A percentile compares a stretch with the other conserved stretches of the same genome.
phyloP scores from a whole-genome alignment of 148 eudicot genomes.

The Silene latifolia region DNA sequence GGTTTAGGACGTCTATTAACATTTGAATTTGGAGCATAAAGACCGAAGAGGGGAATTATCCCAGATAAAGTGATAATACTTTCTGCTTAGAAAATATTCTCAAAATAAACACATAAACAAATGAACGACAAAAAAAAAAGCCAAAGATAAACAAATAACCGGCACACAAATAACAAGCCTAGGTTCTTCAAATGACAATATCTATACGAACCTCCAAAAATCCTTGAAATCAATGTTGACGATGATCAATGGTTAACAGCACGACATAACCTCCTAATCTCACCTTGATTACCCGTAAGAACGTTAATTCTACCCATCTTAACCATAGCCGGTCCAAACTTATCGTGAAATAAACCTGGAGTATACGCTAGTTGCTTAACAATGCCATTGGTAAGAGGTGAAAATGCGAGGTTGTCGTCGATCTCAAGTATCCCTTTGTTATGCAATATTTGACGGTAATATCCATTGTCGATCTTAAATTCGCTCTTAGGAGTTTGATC shows the following conservation, averaged over 20 bases:
- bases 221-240: neutral
- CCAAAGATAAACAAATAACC: neutral
- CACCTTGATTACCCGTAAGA: constrained; percentile 41
- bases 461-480: constrained; percentile 41
- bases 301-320: constrained; percentile 45
- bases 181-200: neutral
- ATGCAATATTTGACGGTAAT: constrained; percentile 30
- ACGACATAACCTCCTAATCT: constrained; percentile 46
- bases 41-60: too few relatives aligned
- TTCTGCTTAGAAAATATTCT: neutral
- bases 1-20: too few relatives aligned
- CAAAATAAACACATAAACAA: too few relatives aligned
- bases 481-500: constrained; percentile 37
- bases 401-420: constrained; percentile 47
- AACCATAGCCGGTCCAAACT: constrained; percentile 49
- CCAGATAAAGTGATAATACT: too few relatives aligned
- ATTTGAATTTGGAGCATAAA: too few relatives aligned
- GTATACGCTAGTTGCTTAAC: constrained; percentile 30
- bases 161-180: neutral
- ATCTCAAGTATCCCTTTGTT: constrained; percentile 37
- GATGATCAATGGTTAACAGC: neutral
- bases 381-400: constrained; percentile 27
- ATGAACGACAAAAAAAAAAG: neutral
- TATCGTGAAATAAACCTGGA: constrained; percentile 23
- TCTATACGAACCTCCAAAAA: neutral